These are phyloP conservation scores for Phytophthora foliorum DNA, from an alignment of 352 stramenopile species.

Conservation along the genomic window DNA sequence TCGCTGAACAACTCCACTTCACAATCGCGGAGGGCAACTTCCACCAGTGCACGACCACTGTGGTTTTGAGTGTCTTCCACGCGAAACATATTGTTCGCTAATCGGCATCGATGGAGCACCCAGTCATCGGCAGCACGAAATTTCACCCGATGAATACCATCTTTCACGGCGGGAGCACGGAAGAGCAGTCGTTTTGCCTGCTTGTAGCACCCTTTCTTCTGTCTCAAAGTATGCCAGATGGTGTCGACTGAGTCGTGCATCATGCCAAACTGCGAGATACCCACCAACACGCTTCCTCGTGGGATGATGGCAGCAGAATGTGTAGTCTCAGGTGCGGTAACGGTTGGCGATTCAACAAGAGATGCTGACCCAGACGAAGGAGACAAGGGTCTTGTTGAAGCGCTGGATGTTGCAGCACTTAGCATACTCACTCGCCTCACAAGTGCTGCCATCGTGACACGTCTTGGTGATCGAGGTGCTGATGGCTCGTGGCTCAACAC, in stretches of 20 bases:
- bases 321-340: slow-evolving; percentile 3
- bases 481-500: slow-evolving; percentile 61
- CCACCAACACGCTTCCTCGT: slow-evolving; percentile 64
- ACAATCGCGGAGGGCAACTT: slow-evolving; percentile 59
- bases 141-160: slow-evolving; percentile 46
- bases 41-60: slow-evolving; percentile 23
- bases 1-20: slow-evolving; percentile 56
- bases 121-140: slow-evolving; percentile 50
- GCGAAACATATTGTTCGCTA: slow-evolving; percentile 51
- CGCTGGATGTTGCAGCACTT: slow-evolving; percentile 19
- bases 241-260: slow-evolving; percentile 72
- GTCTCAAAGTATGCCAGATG: slow-evolving; percentile 72
- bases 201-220: slow-evolving; percentile 60
- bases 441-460: slow-evolving; percentile 31
- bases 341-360: slow-evolving; percentile 2
- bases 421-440: slow-evolving; percentile 34
- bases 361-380: slow-evolving; percentile 10
- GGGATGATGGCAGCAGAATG: slow-evolving; percentile 43
- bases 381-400: slow-evolving; percentile 17
- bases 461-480: slow-evolving; percentile 4
- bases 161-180: slow-evolving; percentile 54
- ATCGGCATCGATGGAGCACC: slow-evolving; percentile 37
- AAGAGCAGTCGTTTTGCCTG: slow-evolving; percentile 66
- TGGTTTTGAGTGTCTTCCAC: slow-evolving; percentile 30
- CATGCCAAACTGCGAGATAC: slow-evolving; percentile 69